A percentile compares a stretch with the other conserved stretches of the same genome.
phyloP scores from a whole-genome alignment of 306 rosid species.

The Vigna mungo region DNA sequence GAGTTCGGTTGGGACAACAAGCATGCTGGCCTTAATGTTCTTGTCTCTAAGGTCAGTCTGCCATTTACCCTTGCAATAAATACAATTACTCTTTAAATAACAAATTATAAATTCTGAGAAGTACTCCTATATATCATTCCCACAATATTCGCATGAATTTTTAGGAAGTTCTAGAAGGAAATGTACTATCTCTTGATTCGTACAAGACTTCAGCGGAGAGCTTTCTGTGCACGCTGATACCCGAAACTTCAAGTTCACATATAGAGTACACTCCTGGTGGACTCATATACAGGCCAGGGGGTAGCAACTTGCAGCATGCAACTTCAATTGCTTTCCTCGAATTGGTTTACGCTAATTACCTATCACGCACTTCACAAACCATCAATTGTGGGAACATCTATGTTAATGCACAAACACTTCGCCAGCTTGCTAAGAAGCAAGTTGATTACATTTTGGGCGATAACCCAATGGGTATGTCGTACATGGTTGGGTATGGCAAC shows the following conservation, averaged over 20 bases:
- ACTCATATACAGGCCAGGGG: conserved; percentile 87
- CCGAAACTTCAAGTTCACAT: conserved; percentile 76
- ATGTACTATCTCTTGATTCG: conserved; percentile 63
- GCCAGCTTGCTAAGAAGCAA: conserved; percentile 74
- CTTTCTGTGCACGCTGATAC: conserved; percentile 83
- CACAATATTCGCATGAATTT: not conserved
- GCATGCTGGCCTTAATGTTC: conserved; percentile 92
- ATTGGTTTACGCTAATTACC: conserved; percentile 77
- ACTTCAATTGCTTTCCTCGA: conserved; percentile 81
- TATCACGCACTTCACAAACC: conserved; percentile 65
- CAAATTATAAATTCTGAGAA: not conserved
- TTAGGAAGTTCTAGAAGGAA: conserved; percentile 86
- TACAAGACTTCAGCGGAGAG: conserved; percentile 85
- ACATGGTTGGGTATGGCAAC: conserved; percentile 88
- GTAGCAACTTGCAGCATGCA: conserved; percentile 92
- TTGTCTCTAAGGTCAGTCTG: conserved; percentile 78
- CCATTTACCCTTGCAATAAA: not conserved
- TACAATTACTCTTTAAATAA: not conserved
- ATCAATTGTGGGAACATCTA: conserved; percentile 72
- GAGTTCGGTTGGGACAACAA: conserved; percentile 96
- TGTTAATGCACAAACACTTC: conserved; percentile 66
- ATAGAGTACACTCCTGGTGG: conserved; percentile 88
- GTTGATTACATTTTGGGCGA: conserved; percentile 89
- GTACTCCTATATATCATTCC: not conserved
- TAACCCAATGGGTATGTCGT: conserved; percentile 79